Conservation (phyloP, 2,329 filamentous ascomycete genomes). For the Fusarium sp. region DNA sequence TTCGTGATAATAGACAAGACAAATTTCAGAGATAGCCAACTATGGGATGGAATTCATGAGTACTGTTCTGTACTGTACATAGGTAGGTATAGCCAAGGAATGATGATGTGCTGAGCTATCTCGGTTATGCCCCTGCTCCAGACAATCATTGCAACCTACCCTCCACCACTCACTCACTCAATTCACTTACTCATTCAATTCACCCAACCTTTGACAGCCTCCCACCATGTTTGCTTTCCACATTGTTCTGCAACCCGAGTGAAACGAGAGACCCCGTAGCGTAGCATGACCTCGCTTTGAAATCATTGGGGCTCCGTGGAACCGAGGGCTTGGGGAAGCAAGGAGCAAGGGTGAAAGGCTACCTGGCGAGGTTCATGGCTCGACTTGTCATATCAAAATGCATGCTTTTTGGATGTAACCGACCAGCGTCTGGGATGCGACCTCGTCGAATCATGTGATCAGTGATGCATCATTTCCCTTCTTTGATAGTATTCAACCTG, state of each 20-base stretch:
- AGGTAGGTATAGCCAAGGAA: background rate
- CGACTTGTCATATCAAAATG: conserved; percentile 30
- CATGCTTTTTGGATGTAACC: conserved; percentile 20
- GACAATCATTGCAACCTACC: background rate
- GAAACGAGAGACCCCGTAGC: conserved; percentile 1
- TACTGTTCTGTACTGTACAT: background rate
- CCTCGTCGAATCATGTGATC: conserved; percentile 31
- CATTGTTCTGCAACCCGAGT: conserved; percentile 1
- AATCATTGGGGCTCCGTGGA: conserved; percentile 1
- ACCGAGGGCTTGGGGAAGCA: conserved; percentile 12
- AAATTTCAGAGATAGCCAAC: background rate
- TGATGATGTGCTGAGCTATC: background rate
- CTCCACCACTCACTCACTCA: background rate
- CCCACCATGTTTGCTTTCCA: background rate
- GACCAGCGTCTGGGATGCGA: conserved; percentile 15
- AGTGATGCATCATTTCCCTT: conserved; percentile 32
- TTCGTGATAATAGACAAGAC: background rate
- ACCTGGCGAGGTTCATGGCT: conserved; percentile 4
- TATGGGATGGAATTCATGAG: background rate
- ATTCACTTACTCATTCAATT: background rate
- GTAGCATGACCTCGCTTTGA: conserved; percentile 1
- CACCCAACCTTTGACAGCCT: background rate
- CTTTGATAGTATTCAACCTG: conserved; percentile 25
- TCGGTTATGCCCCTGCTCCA: background rate
- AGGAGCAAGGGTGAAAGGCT: background rate